Base-by-base conservation (phyloP, 805 yeast genomes). In the Hanseniaspora taiwanica region DNA sequence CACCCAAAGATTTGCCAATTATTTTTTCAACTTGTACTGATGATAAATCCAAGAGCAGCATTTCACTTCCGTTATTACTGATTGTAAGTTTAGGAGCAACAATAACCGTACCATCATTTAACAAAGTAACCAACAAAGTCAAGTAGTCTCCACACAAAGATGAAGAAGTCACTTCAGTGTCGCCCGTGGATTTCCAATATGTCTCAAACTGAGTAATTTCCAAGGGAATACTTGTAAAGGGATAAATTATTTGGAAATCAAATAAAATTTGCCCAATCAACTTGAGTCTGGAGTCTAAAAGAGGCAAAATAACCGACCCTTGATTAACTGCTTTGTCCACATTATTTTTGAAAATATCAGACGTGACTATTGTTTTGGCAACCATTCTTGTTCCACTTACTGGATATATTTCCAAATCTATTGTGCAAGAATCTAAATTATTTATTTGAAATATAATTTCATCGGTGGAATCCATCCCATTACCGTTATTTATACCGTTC, bases 171-270 rank as follows among this genome's bases (percentile, higher is more conserved):
- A 89, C 94, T 53, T 84, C 76, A 12, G 47, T 48, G 20, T 45
- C 46, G n/a, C 50, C 48, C 0, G 96, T 82, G 1, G 94, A 79
- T 59, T 87, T 91, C 98, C 98, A 89, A 60, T 89, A 89, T 0
- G 97, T 89, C 53, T 87, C 96, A 55, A 82, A 86, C 62, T 85
- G 84, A 9, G 94, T 78, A 34, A 93, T 81, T 58, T 87, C 96
- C 43, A 89, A 63, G 80, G 0, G 62, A 63, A 2, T 25, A 13
- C 32, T 58, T 61, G 6, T 96, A 55, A 80, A 91, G n/a, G 98
- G 96, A 56, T 78, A 77, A 38, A 89, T 83, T 2, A 89, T 73
- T 51, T 84, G 87, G 60, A 77, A 85, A 46, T 75, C 73, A 59
- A 87, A 81, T 27, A 70, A 69, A 35, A 89, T 60, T 43, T 78